These are phyloP conservation scores for Chenopodium album DNA, from an alignment of 148 eudicot genomes.

Conservation along the genomic window DNA sequence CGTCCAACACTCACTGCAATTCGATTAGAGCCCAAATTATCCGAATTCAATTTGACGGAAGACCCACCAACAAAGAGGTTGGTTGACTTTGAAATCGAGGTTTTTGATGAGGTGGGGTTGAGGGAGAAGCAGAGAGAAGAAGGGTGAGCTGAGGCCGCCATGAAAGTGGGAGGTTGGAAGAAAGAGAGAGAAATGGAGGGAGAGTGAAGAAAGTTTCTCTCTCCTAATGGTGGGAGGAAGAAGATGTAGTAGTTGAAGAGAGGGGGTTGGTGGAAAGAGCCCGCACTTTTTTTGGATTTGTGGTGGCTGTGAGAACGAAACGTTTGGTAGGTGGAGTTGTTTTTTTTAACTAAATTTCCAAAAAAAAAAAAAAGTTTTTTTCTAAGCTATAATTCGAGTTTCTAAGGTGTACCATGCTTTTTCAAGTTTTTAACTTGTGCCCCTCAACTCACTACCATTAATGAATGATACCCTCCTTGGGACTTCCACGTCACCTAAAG, in stretches of 20 bases:
- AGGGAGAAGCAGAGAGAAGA: conserved; percentile 35
- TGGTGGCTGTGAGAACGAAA: no score
- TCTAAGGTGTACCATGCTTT: no score
- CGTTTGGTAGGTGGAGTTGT: no score
- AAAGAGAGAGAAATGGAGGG: not conserved
- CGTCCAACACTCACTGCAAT: not conserved
- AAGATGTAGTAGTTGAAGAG: conserved; percentile 3
- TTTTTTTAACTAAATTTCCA: no score
- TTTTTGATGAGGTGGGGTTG: not conserved
- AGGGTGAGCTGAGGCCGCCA: conserved; percentile 32
- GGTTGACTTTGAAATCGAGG: conserved; percentile 22
- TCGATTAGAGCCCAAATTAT: conserved; percentile 13
- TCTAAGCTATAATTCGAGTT: no score
- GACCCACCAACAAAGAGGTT: conserved; percentile 1
- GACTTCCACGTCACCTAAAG: no score
- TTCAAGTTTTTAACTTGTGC: no score
- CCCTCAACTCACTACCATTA: no score
- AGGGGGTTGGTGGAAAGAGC: conserved; percentile 19
- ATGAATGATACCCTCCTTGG: no score
- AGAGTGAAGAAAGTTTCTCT: not conserved
- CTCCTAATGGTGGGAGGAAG: not conserved
- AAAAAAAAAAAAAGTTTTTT: no score
- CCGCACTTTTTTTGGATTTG: no score
- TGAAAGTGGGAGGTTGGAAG: conserved; percentile 14
- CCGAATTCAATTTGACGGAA: conserved; percentile 14